These are phyloP conservation scores for Aspergillus vadensis DNA, from an alignment of 2,329 filamentous ascomycete species.

Conservation along the genomic window DNA sequence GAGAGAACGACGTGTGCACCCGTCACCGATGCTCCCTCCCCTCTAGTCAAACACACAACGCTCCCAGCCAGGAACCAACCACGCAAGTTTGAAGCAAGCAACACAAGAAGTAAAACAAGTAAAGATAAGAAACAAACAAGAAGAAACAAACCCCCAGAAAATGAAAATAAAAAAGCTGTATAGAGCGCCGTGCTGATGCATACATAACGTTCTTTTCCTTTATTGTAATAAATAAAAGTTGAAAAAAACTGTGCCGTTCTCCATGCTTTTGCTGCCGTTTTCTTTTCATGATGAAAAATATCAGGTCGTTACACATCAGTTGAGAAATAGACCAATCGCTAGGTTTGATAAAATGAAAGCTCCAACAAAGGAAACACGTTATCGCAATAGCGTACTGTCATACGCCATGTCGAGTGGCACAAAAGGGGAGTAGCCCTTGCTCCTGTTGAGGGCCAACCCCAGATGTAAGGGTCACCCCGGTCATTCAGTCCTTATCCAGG, in stretches of 20 bases:
- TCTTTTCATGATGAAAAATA: constrained; percentile 17
- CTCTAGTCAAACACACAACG: constrained; percentile 13
- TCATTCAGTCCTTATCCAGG: neutral
- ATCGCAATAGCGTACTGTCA: constrained; percentile 6
- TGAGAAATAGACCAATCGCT: neutral
- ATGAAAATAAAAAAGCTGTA: constrained; percentile 4
- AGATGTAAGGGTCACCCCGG: neutral
- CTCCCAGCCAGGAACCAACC: constrained; percentile 2
- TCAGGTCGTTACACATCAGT: constrained; percentile 19
- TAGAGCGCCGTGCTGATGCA: constrained; percentile 23
- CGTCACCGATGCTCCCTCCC: neutral
- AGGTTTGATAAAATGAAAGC: constrained; percentile 6
- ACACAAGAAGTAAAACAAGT: neutral
- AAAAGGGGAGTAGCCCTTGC: neutral
- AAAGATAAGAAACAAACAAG: neutral
- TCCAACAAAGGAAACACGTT: constrained; percentile 18
- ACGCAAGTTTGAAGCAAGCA: neutral
- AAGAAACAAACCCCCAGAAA: neutral
- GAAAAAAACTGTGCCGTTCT: constrained; percentile 11
- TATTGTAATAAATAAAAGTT: neutral
- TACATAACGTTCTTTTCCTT: constrained; percentile 12
- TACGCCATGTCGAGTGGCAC: neutral
- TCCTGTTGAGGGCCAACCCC: neutral
- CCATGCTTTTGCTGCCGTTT: constrained; percentile 16
- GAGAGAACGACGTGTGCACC: neutral